Conservation (phyloP, 129 eudicot genomes). For the Heracleum sosnowskyi region DNA sequence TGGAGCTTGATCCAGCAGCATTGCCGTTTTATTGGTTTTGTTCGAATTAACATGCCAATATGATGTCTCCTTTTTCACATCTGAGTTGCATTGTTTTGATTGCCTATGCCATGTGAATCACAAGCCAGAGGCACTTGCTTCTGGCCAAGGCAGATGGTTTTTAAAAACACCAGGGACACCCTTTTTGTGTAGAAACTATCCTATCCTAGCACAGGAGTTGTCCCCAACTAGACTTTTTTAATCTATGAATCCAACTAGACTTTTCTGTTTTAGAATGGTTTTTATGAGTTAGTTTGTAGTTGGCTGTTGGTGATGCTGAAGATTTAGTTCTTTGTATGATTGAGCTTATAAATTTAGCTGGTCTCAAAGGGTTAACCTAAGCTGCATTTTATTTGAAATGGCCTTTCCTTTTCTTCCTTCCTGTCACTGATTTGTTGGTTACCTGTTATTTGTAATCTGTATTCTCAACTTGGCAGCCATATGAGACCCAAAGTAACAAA, state of each 20-base stretch:
- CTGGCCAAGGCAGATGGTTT: constrained; percentile 5
- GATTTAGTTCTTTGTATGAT: neutral
- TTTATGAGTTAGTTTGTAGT: neutral
- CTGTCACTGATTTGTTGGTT: neutral
- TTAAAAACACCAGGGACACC: neutral
- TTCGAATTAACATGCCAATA: constrained; percentile 2
- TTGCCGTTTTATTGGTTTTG: constrained; percentile 10
- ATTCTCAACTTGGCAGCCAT: neutral
- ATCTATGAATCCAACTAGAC: neutral
- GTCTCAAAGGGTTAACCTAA: neutral
- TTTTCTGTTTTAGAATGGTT: neutral
- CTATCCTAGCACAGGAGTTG: neutral
- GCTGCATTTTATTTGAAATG: neutral
- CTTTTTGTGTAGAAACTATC: neutral
- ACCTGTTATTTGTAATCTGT: neutral
- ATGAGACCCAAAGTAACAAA: neutral
- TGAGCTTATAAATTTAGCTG: neutral
- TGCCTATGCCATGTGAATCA: constrained; percentile 2
- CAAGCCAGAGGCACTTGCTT: neutral
- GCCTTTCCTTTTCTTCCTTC: neutral
- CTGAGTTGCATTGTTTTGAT: neutral
- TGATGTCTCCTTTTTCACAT: neutral
- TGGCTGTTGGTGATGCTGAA: neutral
- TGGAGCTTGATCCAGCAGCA: constrained; percentile 42
- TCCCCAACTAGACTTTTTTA: constrained; percentile 1